Percentiles rank a stretch among this genome's conserved stretches.
These are phyloP conservation scores for Pyrus hybrid DNA, from an alignment of 331 rosid genomes.

Conservation along the genomic window DNA sequence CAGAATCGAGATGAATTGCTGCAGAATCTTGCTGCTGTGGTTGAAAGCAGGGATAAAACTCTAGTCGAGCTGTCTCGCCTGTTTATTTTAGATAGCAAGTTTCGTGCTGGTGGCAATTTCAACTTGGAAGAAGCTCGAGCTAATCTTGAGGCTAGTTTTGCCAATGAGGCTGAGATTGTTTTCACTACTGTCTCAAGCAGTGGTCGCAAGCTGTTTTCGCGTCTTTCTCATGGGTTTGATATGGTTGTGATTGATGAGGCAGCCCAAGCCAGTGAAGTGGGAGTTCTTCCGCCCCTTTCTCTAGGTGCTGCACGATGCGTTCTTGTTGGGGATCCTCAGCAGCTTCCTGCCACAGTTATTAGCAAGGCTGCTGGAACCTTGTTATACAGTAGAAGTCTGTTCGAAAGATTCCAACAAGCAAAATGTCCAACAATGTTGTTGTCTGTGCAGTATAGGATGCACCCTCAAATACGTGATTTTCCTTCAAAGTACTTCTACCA, in stretches of 20 bases:
- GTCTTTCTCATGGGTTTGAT: conserved; percentile 98
- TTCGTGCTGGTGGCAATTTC: conserved; percentile 72
- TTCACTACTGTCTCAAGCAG: conserved; percentile 98
- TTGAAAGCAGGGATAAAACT: conserved; percentile 87
- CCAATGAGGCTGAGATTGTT: conserved; percentile 93
- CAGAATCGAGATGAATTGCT: conserved; percentile 81
- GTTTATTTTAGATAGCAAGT: conserved; percentile 75
- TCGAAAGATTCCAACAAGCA: conserved; percentile 93
- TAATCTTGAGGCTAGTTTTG: conserved; percentile 98
- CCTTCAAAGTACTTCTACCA: conserved; percentile 97
- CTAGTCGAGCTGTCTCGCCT: conserved; percentile 96
- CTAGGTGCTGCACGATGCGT: conserved; percentile 99
- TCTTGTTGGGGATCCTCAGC: conserved; percentile 99
- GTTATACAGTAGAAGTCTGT: conserved; percentile 94
- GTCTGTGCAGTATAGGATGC: conserved; percentile 98
- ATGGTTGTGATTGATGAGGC: conserved; percentile 99
- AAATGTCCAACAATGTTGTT: conserved; percentile 95
- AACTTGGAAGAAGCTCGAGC: conserved; percentile 96
- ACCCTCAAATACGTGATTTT: conserved; percentile 94
- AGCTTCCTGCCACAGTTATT: conserved; percentile 97
- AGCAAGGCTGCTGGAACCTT: conserved; percentile 99
- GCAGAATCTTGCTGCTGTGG: conserved; percentile 88
- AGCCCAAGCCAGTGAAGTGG: conserved; percentile 98
- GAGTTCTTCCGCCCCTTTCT: conserved; percentile 90
- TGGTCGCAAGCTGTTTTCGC: conserved; percentile 95